Conservation (phyloP, 2,329 filamentous ascomycete genomes). For the Cordyceps cateniannulata region DNA sequence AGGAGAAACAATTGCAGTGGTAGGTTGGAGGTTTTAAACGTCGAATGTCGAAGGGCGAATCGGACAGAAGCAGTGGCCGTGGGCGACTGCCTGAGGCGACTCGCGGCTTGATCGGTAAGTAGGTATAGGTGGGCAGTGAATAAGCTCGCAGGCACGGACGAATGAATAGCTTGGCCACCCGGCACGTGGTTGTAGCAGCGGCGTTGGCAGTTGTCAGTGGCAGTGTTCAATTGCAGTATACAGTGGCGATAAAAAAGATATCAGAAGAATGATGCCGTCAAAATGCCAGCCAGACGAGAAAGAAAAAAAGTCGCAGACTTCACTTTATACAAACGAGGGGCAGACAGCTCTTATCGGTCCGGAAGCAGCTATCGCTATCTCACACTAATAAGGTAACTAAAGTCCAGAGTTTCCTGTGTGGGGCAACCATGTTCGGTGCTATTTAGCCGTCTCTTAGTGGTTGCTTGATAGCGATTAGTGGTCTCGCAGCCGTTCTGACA, state of each 20-base stretch:
- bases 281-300: neutral
- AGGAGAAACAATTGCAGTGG: neutral
- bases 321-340: neutral
- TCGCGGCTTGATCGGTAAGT: neutral
- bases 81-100: neutral
- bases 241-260: neutral
- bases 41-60: neutral
- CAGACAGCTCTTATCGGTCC: slow-evolving; percentile 10
- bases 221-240: neutral
- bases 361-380: slow-evolving; percentile 9
- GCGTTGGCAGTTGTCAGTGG: too few species aligned
- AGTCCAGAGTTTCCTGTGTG: neutral
- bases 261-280: neutral
- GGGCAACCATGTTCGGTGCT: neutral
- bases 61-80: neutral
- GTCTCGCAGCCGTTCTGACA: neutral
- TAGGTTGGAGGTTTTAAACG: neutral
- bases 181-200: neutral
- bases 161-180: neutral
- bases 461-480: neutral
- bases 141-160: neutral
- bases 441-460: neutral
- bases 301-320: neutral
- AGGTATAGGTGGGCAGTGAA: too few species aligned
- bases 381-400: too few species aligned